Conservation (phyloP, 75 land plant genomes). For the Pinus tabuliformis region DNA sequence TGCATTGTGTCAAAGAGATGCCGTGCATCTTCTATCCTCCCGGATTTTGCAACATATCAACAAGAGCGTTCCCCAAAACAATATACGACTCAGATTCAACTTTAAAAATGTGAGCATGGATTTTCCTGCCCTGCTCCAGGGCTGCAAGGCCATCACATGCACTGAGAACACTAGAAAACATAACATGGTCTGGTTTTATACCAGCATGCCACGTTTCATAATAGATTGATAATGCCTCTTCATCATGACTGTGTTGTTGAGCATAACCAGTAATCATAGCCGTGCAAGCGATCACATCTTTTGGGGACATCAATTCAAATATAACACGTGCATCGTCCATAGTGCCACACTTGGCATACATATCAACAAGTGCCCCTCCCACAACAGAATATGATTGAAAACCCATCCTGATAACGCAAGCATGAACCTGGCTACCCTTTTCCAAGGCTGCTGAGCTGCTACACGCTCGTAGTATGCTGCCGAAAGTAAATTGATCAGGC, state of each 20-base stretch:
- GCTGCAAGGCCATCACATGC: conserved; percentile 33
- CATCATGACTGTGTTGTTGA: background rate
- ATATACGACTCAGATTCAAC: conserved; percentile 21
- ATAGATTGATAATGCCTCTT: background rate
- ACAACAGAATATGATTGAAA: conserved; percentile 6
- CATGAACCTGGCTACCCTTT: conserved; percentile 13
- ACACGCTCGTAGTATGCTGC: conserved; percentile 5
- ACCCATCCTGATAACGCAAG: conserved; percentile 5
- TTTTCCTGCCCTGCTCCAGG: conserved; percentile 32
- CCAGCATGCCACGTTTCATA: background rate
- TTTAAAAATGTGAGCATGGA: conserved; percentile 35
- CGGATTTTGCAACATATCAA: conserved; percentile 43
- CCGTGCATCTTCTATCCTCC: conserved; percentile 23
- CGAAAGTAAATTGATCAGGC: background rate
- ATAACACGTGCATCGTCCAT: background rate
- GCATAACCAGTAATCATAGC: conserved; percentile 15
- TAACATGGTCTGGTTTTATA: conserved; percentile 28
- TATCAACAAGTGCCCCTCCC: conserved; percentile 19
- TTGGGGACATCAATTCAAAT: background rate
- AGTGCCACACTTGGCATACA: conserved; percentile 29
- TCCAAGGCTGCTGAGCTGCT: conserved; percentile 5
- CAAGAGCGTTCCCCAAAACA: conserved; percentile 28
- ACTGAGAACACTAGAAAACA: conserved; percentile 29
- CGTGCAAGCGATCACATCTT: conserved; percentile 18
- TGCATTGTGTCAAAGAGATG: conserved; percentile 21